Evolutionary conservation across 2,329 filamentous ascomycete species (phyloP).

Genomic region (Phyllosticta paracitricarpa): DNA sequence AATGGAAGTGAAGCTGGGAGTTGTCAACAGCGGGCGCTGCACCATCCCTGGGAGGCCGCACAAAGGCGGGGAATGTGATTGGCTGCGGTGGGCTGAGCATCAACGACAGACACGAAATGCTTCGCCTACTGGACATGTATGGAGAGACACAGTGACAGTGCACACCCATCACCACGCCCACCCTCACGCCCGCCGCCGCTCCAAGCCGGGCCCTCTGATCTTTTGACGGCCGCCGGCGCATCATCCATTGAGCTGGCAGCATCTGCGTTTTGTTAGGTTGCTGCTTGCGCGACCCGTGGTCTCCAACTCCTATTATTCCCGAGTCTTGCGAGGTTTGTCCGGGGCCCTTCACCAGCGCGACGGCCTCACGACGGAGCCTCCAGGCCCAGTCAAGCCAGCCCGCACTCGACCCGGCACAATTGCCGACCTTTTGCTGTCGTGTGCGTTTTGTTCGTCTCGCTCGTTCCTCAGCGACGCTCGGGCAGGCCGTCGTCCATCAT

Average conservation of each 20-base stretch:
- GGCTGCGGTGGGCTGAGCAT: neutral
- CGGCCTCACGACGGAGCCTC: too few species aligned
- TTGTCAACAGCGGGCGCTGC: neutral
- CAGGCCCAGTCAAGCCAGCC: neutral
- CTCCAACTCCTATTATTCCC: neutral
- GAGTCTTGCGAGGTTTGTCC: neutral
- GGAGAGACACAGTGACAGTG: too few species aligned
- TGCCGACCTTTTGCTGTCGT: neutral
- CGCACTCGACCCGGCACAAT: neutral
- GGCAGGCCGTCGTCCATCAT: conserved; percentile 3
- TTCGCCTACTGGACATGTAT: neutral
- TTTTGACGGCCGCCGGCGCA: too few species aligned
- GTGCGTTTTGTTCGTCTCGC: neutral
- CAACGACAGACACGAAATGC: conserved; percentile 9
- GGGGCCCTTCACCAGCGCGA: neutral
- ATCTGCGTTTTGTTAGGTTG: neutral
- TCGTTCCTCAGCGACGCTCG: neutral
- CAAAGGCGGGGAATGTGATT: conserved; percentile 4
- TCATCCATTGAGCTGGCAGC: too few species aligned
- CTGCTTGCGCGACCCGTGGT: neutral
- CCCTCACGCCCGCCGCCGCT: too few species aligned
- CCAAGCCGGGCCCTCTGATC: too few species aligned
- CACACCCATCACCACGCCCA: too few species aligned
- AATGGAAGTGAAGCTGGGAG: neutral
- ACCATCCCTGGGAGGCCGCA: neutral